A percentile compares a stretch with the other conserved stretches of the same genome.
These are phyloP conservation scores for Rhodotorula sphaerocarpa DNA, from an alignment of 768 basidiomycete species.

Conservation along the genomic window DNA sequence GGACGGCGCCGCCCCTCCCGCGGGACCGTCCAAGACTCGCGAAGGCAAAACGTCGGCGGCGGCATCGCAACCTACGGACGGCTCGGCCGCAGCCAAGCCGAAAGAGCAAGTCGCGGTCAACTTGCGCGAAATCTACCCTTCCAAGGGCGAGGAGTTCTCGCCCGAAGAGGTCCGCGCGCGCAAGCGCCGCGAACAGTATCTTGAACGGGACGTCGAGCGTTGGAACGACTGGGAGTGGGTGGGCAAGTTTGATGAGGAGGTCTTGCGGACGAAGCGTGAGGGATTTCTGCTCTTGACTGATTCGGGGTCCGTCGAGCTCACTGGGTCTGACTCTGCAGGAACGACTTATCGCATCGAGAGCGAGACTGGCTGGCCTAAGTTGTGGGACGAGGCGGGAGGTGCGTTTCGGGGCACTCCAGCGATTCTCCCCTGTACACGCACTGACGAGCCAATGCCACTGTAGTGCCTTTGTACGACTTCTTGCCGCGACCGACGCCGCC, in stretches of 20 bases:
- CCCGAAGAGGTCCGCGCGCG: constrained; percentile 59
- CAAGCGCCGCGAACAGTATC: neutral
- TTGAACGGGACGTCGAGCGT: neutral
- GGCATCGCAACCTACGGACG: neutral
- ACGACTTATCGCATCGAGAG: constrained; percentile 17
- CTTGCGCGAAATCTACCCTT: constrained; percentile 57
- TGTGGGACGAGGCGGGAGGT: constrained; percentile 20
- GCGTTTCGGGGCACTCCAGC: neutral
- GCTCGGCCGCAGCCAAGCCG: neutral
- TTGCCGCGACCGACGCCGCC: constrained; percentile 8
- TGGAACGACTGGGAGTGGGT: constrained; percentile 30
- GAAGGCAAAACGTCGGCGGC: too few relatives aligned
- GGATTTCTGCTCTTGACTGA: neutral
- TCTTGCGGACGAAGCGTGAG: neutral
- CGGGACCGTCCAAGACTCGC: neutral
- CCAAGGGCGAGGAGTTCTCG: constrained; percentile 61
- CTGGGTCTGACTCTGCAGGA: neutral
- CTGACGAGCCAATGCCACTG: too few relatives aligned
- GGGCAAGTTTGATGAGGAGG: constrained; percentile 11
- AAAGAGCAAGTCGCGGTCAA: constrained; percentile 31
- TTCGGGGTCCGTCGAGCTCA: neutral
- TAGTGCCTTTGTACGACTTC: constrained; percentile 28
- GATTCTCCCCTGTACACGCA: too few relatives aligned
- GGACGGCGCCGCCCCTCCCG: neutral
- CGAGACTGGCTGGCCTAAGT: constrained; percentile 20